phyloP scores from a whole-genome alignment of 1,284 basidiomycete genomes.

The Malassezia arunalokei region DNA sequence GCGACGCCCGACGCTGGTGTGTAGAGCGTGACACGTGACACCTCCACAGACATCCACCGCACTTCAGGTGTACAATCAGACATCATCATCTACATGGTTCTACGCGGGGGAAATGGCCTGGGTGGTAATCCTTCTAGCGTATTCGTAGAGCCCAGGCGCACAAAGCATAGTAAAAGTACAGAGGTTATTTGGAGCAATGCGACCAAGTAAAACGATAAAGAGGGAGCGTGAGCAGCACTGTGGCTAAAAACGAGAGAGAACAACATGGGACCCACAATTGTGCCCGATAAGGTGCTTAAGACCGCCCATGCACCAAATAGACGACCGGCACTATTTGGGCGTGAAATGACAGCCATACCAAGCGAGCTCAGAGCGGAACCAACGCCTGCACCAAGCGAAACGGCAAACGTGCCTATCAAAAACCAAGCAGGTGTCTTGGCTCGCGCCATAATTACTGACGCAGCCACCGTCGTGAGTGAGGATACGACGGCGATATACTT shows the following conservation, averaged over 20 bases:
- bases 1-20: not conserved
- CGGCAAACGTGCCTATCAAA: constrained; percentile 21
- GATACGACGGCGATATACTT: constrained; percentile 17
- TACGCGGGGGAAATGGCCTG: constrained; percentile 1
- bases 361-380: constrained; percentile 41
- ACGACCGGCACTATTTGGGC: constrained; percentile 35
- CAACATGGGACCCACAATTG: constrained; percentile 35
- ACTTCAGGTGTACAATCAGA: too few relatives aligned
- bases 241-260: constrained; percentile 31
- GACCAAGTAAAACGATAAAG: constrained; percentile 8
- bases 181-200: constrained; percentile 1
- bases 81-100: not conserved
- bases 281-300: constrained; percentile 28
- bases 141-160: not conserved
- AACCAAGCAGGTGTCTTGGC: constrained; percentile 2
- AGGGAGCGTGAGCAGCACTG: not conserved
- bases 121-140: constrained; percentile 8
- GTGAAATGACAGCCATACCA: constrained; percentile 32
- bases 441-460: constrained; percentile 10
- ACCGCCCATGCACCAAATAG: constrained; percentile 43
- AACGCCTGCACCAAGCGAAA: constrained; percentile 28
- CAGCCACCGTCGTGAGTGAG: constrained; percentile 8
- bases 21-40: constrained; percentile 8
- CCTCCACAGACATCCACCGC: not conserved
- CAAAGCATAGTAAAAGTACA: not conserved